These are phyloP conservation scores for Beauveria bassiana DNA, from an alignment of 2,329 filamentous ascomycete genomes.

Conservation along the genomic window DNA sequence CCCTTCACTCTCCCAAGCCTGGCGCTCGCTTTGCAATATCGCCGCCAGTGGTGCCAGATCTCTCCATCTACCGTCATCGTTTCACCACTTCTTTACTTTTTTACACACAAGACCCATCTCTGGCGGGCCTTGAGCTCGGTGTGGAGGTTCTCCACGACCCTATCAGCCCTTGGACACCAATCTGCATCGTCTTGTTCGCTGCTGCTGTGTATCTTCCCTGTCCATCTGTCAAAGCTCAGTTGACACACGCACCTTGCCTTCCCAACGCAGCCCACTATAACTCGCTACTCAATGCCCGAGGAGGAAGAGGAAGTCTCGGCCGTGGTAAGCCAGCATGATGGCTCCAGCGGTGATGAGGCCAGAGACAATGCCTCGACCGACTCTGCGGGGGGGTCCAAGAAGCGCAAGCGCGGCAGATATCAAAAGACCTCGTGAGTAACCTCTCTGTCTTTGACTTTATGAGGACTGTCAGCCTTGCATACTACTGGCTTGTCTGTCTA, in stretches of 20 bases:
- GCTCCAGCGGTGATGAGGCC: constrained; percentile 30
- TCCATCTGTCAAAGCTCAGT: neutral
- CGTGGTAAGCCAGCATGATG: constrained; percentile 15
- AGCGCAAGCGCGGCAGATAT: constrained; percentile 32
- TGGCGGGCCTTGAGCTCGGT: neutral
- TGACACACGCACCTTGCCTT: constrained; percentile 4
- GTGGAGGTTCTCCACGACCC: constrained; percentile 7
- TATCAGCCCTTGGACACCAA: neutral
- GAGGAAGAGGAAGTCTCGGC: constrained; percentile 4
- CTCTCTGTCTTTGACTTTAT: neutral
- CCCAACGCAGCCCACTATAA: constrained; percentile 8
- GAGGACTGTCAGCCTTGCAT: neutral
- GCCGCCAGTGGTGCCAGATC: neutral
- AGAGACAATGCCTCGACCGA: constrained; percentile 23
- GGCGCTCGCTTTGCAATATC: neutral
- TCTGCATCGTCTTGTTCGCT: neutral
- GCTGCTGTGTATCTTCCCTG: neutral
- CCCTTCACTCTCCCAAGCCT: neutral
- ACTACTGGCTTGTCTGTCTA: neutral
- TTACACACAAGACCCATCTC: constrained; percentile 3
- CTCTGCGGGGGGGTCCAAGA: constrained; percentile 22
- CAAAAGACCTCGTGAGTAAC: constrained; percentile 35
- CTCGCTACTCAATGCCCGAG: constrained; percentile 13
- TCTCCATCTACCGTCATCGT: neutral
- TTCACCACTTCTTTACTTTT: neutral